A percentile compares a stretch with the other conserved stretches of the same genome.
These are phyloP conservation scores for Camelina hispida DNA, from an alignment of 345 rosid species.

Conservation along the genomic window DNA sequence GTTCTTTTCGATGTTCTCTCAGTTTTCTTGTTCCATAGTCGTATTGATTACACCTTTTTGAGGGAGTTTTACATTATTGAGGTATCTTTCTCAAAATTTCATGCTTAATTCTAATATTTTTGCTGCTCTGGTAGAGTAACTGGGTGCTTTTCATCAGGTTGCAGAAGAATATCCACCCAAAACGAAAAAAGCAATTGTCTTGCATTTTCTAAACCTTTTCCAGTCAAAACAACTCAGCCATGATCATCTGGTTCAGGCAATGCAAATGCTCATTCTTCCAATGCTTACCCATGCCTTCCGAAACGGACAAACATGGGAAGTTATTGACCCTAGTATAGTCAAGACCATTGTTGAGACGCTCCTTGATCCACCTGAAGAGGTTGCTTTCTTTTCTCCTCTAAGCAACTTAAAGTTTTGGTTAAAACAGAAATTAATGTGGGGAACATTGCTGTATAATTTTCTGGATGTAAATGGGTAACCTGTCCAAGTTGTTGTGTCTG, in stretches of 20 bases:
- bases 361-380: slow-evolving; percentile 99
- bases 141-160: slow-evolving; percentile 58
- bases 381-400: slow-evolving; percentile 38
- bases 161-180: slow-evolving; percentile 87
- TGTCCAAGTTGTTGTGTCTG: slow-evolving; percentile 11
- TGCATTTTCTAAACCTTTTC: slow-evolving; percentile 86
- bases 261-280: slow-evolving; percentile 99
- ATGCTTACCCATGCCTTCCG: slow-evolving; percentile 95
- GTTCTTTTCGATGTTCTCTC: slow-evolving; percentile 90
- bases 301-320: slow-evolving; percentile 91
- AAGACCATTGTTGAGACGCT: slow-evolving; percentile 95
- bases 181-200: slow-evolving; percentile 76
- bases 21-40: slow-evolving; percentile 84
- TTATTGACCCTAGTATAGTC: slow-evolving; percentile 80
- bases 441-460: slow-evolving; percentile 19
- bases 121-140: slow-evolving; percentile 31
- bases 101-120: slow-evolving; percentile 27
- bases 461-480: slow-evolving; percentile 1
- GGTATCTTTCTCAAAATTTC: slow-evolving; percentile 52
- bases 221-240: slow-evolving; percentile 85
- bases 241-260: slow-evolving; percentile 85
- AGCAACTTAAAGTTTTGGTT: slow-evolving; percentile 15
- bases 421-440: slow-evolving; percentile 3
- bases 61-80: slow-evolving; percentile 94
- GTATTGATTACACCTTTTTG: slow-evolving; percentile 92